Evolutionary conservation across 2,329 filamentous ascomycete genomes (phyloP).

Genomic region (Camillea tinctor): DNA sequence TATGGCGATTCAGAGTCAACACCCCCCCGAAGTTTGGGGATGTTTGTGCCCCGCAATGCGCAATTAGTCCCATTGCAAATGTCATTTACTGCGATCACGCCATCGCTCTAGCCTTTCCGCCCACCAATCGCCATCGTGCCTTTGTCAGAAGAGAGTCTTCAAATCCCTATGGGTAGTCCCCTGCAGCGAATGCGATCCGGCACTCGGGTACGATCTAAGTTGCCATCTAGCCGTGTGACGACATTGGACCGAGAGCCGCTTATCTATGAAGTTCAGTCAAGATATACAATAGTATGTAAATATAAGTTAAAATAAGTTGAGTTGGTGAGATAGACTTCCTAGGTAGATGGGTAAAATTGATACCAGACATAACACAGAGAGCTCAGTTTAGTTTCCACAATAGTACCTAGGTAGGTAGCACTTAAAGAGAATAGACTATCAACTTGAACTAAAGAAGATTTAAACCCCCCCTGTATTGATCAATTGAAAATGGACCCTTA

Average conservation of each 20-base stretch:
- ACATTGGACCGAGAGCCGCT: not conserved
- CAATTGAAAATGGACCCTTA: not conserved
- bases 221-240: not conserved
- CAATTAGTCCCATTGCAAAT: slow-evolving; percentile 21
- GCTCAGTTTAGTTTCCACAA: not conserved
- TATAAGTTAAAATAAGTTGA: too few species aligned
- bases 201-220: slow-evolving; percentile 17
- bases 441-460: not conserved
- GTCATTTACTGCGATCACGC: slow-evolving; percentile 29
- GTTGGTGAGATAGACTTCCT: too few species aligned
- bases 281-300: too few species aligned
- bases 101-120: slow-evolving; percentile 24
- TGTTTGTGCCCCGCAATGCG: slow-evolving; percentile 14
- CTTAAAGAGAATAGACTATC: not conserved
- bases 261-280: not conserved
- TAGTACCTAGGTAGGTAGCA: too few species aligned
- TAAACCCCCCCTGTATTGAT: not conserved
- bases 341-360: not conserved
- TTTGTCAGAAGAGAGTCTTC: slow-evolving; percentile 30
- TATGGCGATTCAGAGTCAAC: not conserved
- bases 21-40: slow-evolving; percentile 3
- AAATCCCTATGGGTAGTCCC: slow-evolving; percentile 10
- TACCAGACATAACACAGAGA: too few species aligned
- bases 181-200: slow-evolving; percentile 28
- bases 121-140: slow-evolving; percentile 25